phyloP scores from a whole-genome alignment of 495 filamentous ascomycete species.

The Opeltia flavorubescens region DNA sequence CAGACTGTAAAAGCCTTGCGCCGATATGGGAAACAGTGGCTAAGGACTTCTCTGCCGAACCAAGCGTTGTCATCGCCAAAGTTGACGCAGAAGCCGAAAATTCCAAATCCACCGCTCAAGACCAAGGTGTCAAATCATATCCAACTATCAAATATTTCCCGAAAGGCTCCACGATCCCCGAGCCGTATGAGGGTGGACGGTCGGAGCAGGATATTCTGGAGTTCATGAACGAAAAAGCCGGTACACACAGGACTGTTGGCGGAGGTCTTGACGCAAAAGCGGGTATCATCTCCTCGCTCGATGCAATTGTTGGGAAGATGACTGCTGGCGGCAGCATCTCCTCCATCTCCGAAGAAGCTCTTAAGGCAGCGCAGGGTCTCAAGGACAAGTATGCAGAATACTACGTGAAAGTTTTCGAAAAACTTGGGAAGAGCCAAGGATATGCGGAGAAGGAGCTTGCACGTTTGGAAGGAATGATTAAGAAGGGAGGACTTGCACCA shows the following conservation, averaged over 20 bases:
- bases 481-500: constrained; percentile 72
- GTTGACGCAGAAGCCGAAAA: constrained; percentile 84
- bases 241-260: constrained; percentile 72
- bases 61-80: constrained; percentile 74
- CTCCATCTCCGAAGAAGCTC: constrained; percentile 48
- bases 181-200: constrained; percentile 65
- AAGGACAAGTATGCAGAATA: constrained; percentile 83
- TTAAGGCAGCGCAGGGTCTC: constrained; percentile 51
- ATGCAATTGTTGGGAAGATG: constrained; percentile 57
- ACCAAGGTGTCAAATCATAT: constrained; percentile 70
- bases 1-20: constrained; percentile 93
- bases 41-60: constrained; percentile 63
- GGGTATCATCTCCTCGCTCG: constrained; percentile 67
- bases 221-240: constrained; percentile 81
- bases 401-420: constrained; percentile 81
- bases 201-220: constrained; percentile 59
- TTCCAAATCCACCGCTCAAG: constrained; percentile 59
- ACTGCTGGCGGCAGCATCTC: constrained; percentile 42
- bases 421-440: constrained; percentile 57
- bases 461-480: constrained; percentile 63
- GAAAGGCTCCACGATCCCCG: constrained; percentile 60
- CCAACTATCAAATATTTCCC: constrained; percentile 98
- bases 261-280: constrained; percentile 68
- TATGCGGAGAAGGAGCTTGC: constrained; percentile 79
- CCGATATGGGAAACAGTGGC: constrained; percentile 85